Evolutionary conservation across 495 filamentous ascomycete genomes (phyloP).

Genomic region (Talaromyces nanjingensis): DNA sequence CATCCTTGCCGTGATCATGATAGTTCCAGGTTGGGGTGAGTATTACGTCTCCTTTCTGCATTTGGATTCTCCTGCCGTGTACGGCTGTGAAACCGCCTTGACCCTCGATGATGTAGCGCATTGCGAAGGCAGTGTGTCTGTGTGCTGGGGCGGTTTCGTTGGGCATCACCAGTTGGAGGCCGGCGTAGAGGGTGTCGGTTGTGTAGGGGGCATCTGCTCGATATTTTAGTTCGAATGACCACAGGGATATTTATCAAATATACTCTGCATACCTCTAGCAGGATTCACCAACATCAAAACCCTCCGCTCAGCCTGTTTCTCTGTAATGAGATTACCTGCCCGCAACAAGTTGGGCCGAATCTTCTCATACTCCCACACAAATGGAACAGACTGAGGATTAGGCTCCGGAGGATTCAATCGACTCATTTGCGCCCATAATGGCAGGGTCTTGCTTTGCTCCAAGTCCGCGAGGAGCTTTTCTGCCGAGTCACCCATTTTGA

Average conservation of each 20-base stretch:
- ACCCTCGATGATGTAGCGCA: conserved; percentile 47
- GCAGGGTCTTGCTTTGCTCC: conserved; percentile 21
- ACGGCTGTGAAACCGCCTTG: conserved; percentile 42
- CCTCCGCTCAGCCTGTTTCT: conserved; percentile 37
- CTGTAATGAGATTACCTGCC: conserved; percentile 33
- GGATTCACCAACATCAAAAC: conserved; percentile 45
- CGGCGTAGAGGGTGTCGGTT: conserved; percentile 46
- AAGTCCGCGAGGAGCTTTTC: conserved; percentile 20
- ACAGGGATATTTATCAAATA: neutral
- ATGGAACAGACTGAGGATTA: conserved; percentile 30
- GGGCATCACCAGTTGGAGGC: conserved; percentile 43
- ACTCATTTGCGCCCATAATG: conserved; percentile 39
- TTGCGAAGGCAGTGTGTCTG: conserved; percentile 42
- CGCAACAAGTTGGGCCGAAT: conserved; percentile 33
- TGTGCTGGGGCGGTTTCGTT: conserved; percentile 43
- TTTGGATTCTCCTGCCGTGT: conserved; percentile 36
- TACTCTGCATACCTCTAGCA: conserved; percentile 21
- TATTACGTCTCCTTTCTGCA: conserved; percentile 44
- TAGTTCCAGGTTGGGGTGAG: conserved; percentile 45
- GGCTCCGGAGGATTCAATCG: conserved; percentile 35
- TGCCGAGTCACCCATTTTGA: conserved; percentile 12
- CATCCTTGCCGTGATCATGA: conserved; percentile 46
- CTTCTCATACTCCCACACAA: conserved; percentile 34
- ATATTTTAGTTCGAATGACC: conserved; percentile 4
- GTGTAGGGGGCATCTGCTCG: conserved; percentile 36